These are phyloP conservation scores for Alternaria triticina DNA, from an alignment of 2,329 filamentous ascomycete species.

Conservation along the genomic window DNA sequence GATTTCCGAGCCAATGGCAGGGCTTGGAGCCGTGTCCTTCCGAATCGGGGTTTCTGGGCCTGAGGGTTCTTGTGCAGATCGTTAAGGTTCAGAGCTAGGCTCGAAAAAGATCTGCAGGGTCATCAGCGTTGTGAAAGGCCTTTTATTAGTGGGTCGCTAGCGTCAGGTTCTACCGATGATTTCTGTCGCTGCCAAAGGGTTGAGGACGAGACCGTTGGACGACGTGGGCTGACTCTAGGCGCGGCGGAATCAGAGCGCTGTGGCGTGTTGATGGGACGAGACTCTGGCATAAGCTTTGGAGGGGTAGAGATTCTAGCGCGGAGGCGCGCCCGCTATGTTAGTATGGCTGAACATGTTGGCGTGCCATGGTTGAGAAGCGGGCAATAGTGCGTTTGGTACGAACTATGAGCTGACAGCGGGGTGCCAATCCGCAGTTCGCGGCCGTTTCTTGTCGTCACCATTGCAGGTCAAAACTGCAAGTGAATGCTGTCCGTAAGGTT, in stretches of 20 bases:
- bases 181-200: not conserved
- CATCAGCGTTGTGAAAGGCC: conserved; percentile 3
- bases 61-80: conserved; percentile 7
- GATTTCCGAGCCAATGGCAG: conserved; percentile 2
- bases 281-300: conserved; percentile 2
- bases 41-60: not conserved
- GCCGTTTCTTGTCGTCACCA: conserved; percentile 16
- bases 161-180: not conserved
- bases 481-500: not conserved
- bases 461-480: not conserved
- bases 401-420: conserved; percentile 18
- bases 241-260: not conserved
- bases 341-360: not conserved
- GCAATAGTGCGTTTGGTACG: not conserved
- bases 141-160: not conserved
- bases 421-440: conserved; percentile 3
- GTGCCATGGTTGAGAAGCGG: conserved; percentile 11
- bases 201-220: conserved; percentile 1
- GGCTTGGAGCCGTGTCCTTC: not conserved
- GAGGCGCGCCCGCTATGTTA: not conserved
- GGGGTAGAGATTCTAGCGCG: not conserved
- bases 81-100: not conserved
- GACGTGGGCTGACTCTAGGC: not conserved
- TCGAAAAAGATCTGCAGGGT: conserved; percentile 11
- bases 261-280: not conserved